These are phyloP conservation scores for Xylaria sp. DNA, from an alignment of 2,329 filamentous ascomycete genomes.

Conservation along the genomic window DNA sequence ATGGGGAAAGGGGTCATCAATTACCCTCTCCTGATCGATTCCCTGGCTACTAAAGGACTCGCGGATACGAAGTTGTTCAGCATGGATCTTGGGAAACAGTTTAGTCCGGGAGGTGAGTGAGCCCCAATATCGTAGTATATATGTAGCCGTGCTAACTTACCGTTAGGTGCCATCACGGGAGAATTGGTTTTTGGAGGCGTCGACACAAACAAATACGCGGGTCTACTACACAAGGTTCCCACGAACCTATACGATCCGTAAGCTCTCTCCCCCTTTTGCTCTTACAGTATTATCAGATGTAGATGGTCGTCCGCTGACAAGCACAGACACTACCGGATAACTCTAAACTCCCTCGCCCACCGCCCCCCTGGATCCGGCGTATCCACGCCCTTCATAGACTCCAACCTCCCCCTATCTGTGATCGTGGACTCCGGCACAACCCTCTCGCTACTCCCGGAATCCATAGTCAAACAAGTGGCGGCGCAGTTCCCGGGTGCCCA, in stretches of 20 bases:
- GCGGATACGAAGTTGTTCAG: slow-evolving; percentile 63
- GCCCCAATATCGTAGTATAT: not conserved
- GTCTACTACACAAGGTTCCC: slow-evolving; percentile 56
- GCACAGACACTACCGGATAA: slow-evolving; percentile 47
- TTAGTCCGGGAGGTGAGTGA: slow-evolving; percentile 43
- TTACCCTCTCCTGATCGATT: slow-evolving; percentile 67
- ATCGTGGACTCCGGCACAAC: slow-evolving; percentile 66
- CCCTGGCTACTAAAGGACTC: slow-evolving; percentile 58
- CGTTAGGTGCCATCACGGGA: slow-evolving; percentile 54
- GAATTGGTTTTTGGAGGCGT: slow-evolving; percentile 65
- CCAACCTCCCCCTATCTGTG: slow-evolving; percentile 53
- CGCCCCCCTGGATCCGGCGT: slow-evolving; percentile 33
- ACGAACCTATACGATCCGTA: slow-evolving; percentile 54
- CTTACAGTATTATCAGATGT: slow-evolving; percentile 46
- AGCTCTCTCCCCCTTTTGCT: slow-evolving; percentile 23
- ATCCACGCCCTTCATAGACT: slow-evolving; percentile 34
- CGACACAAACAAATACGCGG: slow-evolving; percentile 63
- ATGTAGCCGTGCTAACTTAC: slow-evolving; percentile 17
- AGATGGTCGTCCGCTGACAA: slow-evolving; percentile 8
- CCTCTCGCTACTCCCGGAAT: slow-evolving; percentile 58
- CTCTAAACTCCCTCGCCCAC: slow-evolving; percentile 42
- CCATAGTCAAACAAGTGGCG: slow-evolving; percentile 57
- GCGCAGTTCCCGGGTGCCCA: slow-evolving; percentile 55
- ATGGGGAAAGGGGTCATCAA: slow-evolving; percentile 53
- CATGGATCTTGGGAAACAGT: slow-evolving; percentile 59